phyloP scores from a whole-genome alignment of 192 early-diverging fungal genomes.

The Entomortierella chlamydospora region DNA sequence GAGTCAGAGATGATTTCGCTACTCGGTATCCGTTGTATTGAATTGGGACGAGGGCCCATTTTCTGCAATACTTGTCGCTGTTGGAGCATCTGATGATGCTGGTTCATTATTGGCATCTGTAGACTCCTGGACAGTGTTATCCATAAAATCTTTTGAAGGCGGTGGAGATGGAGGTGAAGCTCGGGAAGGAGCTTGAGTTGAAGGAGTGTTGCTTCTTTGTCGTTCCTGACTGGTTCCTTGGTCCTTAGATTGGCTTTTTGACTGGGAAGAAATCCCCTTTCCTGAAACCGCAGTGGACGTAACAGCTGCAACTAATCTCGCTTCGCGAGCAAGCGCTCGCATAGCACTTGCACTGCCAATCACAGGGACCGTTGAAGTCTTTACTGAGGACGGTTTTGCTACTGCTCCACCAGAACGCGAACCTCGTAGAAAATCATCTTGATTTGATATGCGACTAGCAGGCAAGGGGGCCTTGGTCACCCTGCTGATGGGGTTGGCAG shows the following conservation, averaged over 20 bases:
- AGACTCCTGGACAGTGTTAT: no score
- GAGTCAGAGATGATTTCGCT: no score
- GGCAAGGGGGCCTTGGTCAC: constrained; percentile 11
- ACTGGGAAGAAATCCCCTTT: neutral
- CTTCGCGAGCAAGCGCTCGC: constrained; percentile 24
- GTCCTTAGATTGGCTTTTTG: neutral
- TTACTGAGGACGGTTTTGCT: constrained; percentile 8
- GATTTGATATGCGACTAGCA: neutral
- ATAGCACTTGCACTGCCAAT: constrained; percentile 32
- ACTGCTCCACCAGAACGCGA: constrained; percentile 29
- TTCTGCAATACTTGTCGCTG: no score
- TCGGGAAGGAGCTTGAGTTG: no score
- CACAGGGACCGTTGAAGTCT: neutral
- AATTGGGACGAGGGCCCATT: no score
- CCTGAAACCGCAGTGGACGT: neutral
- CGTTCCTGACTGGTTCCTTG: neutral
- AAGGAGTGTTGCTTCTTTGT: no score
- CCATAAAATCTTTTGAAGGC: no score
- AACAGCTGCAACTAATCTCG: constrained; percentile 13
- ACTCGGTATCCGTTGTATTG: no score
- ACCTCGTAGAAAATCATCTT: constrained; percentile 14
- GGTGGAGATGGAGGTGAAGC: no score
- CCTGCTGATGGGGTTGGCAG: constrained; percentile 3
- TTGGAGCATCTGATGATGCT: no score
- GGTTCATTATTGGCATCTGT: no score